These are phyloP conservation scores for Dryas integrifolia DNA, from an alignment of 331 rosid genomes.

Conservation along the genomic window DNA sequence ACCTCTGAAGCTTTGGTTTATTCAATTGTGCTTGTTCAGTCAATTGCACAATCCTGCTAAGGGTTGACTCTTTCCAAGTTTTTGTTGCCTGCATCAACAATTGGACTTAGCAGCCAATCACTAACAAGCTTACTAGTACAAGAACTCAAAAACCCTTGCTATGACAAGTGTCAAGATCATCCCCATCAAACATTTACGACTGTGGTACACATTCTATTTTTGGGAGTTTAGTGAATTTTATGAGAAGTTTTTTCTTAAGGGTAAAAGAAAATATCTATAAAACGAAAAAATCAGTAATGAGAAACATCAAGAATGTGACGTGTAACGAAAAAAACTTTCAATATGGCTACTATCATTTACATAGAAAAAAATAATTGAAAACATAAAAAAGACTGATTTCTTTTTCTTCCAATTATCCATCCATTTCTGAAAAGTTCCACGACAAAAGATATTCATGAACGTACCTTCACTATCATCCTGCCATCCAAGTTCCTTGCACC, in stretches of 20 bases:
- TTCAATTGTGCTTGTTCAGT: slow-evolving; percentile 94
- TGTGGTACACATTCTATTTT: too few species aligned
- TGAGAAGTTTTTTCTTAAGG: too few species aligned
- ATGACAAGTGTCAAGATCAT: neutral
- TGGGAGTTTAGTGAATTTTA: too few species aligned
- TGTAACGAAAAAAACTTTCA: too few species aligned
- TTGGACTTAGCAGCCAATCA: slow-evolving; percentile 14
- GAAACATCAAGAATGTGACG: too few species aligned
- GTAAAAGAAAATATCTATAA: too few species aligned
- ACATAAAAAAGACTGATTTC: neutral
- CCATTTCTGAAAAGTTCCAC: slow-evolving; percentile 5
- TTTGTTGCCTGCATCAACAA: slow-evolving; percentile 60
- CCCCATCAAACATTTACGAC: too few species aligned
- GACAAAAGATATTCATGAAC: slow-evolving; percentile 16
- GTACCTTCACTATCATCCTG: slow-evolving; percentile 89
- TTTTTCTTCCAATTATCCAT: neutral
- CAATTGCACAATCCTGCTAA: slow-evolving; percentile 85
- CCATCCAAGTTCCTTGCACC: slow-evolving; percentile 99
- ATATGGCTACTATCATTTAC: neutral
- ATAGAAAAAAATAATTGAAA: slow-evolving; percentile 2
- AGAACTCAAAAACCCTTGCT: neutral
- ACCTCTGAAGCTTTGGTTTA: slow-evolving; percentile 93
- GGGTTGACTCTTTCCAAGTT: slow-evolving; percentile 92
- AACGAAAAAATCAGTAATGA: too few species aligned
- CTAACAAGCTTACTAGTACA: slow-evolving; percentile 9